Evolutionary conservation across 2,329 filamentous ascomycete species (phyloP), one percentile per base, ranked within the genome.

Genomic region (Cryoendolithus antarcticus): DNA sequence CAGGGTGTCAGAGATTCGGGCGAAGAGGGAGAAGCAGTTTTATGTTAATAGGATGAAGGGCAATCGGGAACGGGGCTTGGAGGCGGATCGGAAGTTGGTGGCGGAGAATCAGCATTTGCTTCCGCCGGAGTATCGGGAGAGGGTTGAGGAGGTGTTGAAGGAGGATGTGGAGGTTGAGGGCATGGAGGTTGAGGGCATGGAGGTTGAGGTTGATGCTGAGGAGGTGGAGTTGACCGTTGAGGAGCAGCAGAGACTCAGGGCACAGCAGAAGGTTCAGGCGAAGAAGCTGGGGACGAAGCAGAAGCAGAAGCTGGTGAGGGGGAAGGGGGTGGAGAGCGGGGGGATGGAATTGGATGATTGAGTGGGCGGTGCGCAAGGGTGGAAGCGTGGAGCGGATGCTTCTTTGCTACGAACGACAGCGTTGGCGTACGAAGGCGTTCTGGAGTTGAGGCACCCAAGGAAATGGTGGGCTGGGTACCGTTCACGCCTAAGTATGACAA

Each of bases 31-130:
- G 72, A 75, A 86, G 52, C 82, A 82, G 49, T 94, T 95, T 68
- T 95, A 94, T 72, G 88, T 85, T 75, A 80, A 82, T 59, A 80
- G 91, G 60, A 86, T 96, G 83, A 79, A 79, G 38, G 88, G 88
- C 62, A 93, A 93, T 68, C 80, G 82, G 65, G 82, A 82, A 63
- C 75, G 79, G 58, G 79, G 91, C 69, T 71, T 84, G 48, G 82
- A 80, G 54, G 70, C 74, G 47, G 85, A 93, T 58, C 72, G 85
- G 62, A 91, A 89, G 70, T 72, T 96, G 49, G 88, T 98, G 37
- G 80, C 80, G 51, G 78, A 91, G 69, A 89, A 94, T 65, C 79
- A 86, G 69, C 91, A 96, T 66, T 72, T 98, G 62, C 75, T 98
- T 54, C 86, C 85, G 52, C 64, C 63, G 33, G 57, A 61, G 45